A percentile compares a stretch with the other conserved stretches of the same genome.
phyloP scores from a whole-genome alignment of 2,329 filamentous ascomycete species.

The Diaporthe destruens region DNA sequence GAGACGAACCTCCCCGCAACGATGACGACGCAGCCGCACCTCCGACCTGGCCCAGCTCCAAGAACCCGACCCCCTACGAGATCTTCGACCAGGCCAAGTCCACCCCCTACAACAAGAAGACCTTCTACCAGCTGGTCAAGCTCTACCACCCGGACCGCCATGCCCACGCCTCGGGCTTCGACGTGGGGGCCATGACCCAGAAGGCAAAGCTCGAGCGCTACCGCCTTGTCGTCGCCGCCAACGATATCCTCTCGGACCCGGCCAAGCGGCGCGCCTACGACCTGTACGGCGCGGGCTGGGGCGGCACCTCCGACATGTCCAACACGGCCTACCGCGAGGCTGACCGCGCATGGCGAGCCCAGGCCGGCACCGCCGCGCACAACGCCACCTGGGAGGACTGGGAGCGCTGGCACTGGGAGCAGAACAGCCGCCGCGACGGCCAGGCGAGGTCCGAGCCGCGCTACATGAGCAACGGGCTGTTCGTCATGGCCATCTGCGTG shows the following conservation, averaged over 20 bases:
- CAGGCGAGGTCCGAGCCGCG: slow-evolving; percentile 65
- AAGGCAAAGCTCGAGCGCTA: slow-evolving; percentile 86
- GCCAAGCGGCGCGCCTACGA: slow-evolving; percentile 86
- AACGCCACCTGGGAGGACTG: slow-evolving; percentile 99
- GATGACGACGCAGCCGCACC: not conserved
- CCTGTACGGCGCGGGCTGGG: slow-evolving; percentile 84
- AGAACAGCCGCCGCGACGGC: slow-evolving; percentile 52
- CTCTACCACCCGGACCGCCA: slow-evolving; percentile 90
- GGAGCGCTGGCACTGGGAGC: slow-evolving; percentile 80
- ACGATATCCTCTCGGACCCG: slow-evolving; percentile 88
- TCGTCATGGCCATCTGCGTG: slow-evolving; percentile 78
- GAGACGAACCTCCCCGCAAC: slow-evolving; percentile 29
- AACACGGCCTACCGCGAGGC: slow-evolving; percentile 52
- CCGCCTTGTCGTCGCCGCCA: slow-evolving; percentile 86
- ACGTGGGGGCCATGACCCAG: slow-evolving; percentile 64
- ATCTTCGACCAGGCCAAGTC: slow-evolving; percentile 73
- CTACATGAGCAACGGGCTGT: slow-evolving; percentile 83
- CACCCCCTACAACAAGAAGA: slow-evolving; percentile 82
- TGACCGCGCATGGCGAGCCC: slow-evolving; percentile 63
- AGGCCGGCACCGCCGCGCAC: slow-evolving; percentile 62
- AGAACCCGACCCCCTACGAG: slow-evolving; percentile 86
- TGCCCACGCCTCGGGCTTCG: slow-evolving; percentile 54
- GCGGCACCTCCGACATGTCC: slow-evolving; percentile 66
- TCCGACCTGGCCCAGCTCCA: slow-evolving; percentile 59
- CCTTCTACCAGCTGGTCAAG: slow-evolving; percentile 93